These are phyloP conservation scores for Tuber microsphaerosporum DNA, from an alignment of 495 filamentous ascomycete genomes.

Conservation along the genomic window DNA sequence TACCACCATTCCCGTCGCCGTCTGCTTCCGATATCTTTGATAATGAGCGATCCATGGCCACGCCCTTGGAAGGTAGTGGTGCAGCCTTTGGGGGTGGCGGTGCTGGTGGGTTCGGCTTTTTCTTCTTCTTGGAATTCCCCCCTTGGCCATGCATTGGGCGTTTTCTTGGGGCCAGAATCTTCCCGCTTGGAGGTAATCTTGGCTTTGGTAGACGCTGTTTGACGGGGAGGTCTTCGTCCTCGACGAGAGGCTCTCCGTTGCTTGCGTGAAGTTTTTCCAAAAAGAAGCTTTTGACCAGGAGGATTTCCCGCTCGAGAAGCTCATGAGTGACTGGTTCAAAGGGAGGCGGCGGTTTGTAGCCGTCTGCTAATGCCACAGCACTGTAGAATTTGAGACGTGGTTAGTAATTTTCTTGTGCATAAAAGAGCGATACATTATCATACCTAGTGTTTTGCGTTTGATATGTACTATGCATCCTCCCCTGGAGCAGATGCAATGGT, in stretches of 20 bases:
- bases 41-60: constrained; percentile 30
- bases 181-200: constrained; percentile 87
- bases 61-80: constrained; percentile 20
- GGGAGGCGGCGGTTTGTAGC: constrained; percentile 63
- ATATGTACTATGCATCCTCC: constrained; percentile 72
- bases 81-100: constrained; percentile 24
- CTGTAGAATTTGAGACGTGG: constrained; percentile 34
- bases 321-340: constrained; percentile 74
- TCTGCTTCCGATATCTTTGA: constrained; percentile 48
- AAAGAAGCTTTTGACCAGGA: constrained; percentile 82
- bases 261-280: constrained; percentile 75
- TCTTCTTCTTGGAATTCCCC: constrained; percentile 68
- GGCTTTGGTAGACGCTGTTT: constrained; percentile 90
- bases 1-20: constrained; percentile 52
- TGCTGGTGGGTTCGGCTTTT: constrained; percentile 41
- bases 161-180: constrained; percentile 87
- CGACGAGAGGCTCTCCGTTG: constrained; percentile 77
- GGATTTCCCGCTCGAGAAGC: constrained; percentile 69
- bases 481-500: constrained; percentile 88
- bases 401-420: constrained; percentile 21
- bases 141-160: constrained; percentile 70
- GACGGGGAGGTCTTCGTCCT: constrained; percentile 88
- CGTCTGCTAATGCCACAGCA: constrained; percentile 50
- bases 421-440: constrained; percentile 5
- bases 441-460: constrained; percentile 59